A percentile compares a stretch with the other conserved stretches of the same genome.
Evolutionary conservation across 176 grass and related monocot species (phyloP).

Genomic region (Oryza longistaminata): DNA sequence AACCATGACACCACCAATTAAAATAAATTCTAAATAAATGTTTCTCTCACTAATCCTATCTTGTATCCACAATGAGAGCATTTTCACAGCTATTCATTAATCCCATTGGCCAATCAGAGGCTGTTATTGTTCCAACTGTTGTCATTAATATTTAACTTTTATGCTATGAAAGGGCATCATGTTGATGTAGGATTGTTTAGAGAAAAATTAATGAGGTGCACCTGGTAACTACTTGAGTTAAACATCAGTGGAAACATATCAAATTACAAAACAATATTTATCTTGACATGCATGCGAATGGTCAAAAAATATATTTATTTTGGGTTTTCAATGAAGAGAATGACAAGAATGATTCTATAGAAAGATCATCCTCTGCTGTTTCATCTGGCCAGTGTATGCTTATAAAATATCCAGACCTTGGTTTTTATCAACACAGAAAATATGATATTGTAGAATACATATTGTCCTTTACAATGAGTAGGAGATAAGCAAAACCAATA

Average conservation of each 20-base stretch:
- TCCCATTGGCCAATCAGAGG: no score
- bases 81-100: no score
- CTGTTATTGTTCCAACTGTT: no score
- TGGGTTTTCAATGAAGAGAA: slow-evolving; percentile 3
- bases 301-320: background rate
- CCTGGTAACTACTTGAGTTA: slow-evolving; percentile 1
- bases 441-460: slow-evolving; percentile 26
- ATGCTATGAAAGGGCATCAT: no score
- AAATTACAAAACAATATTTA: background rate
- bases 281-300: background rate
- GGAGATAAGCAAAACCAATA: slow-evolving; percentile 14
- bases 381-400: slow-evolving; percentile 1
- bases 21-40: background rate
- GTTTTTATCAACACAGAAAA: slow-evolving; percentile 28
- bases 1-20: background rate
- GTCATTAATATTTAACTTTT: no score
- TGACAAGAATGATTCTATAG: background rate
- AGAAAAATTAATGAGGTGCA: slow-evolving; percentile 9
- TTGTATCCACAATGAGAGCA: background rate
- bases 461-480: slow-evolving; percentile 3
- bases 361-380: slow-evolving; percentile 17
- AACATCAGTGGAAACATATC: background rate
- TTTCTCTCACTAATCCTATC: background rate
- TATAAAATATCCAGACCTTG: slow-evolving; percentile 8
- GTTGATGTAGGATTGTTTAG: no score